phyloP scores from a whole-genome alignment of 345 rosid genomes.

The Psidium guajava region DNA sequence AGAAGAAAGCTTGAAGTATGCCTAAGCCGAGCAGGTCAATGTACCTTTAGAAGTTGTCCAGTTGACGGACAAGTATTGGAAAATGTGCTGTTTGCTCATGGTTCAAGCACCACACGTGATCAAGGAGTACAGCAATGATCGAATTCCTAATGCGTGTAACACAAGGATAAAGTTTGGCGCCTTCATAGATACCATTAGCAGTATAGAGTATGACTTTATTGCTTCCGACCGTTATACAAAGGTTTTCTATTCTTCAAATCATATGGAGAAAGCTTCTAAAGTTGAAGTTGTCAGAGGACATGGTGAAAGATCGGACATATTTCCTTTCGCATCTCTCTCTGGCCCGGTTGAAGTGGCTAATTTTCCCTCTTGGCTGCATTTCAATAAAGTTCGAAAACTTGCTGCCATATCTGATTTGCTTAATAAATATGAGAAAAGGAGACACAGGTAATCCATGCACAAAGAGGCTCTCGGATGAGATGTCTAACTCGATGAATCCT shows the following conservation, averaged over 20 bases:
- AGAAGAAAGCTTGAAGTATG: too few relatives aligned
- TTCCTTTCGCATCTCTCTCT: slow-evolving; percentile 93
- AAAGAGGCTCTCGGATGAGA: too few relatives aligned
- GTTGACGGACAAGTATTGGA: slow-evolving; percentile 90
- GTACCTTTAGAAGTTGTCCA: slow-evolving; percentile 86
- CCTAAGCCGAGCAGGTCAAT: slow-evolving; percentile 74
- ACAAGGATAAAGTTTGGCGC: slow-evolving; percentile 93
- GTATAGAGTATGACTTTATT: slow-evolving; percentile 55
- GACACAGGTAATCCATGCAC: too few relatives aligned
- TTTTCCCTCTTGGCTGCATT: slow-evolving; percentile 78
- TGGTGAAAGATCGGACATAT: slow-evolving; percentile 92
- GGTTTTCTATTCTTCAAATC: slow-evolving; percentile 50
- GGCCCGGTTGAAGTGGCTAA: slow-evolving; percentile 54
- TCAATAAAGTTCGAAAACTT: slow-evolving; percentile 63
- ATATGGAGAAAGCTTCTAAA: slow-evolving; percentile 39
- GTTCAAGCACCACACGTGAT: slow-evolving; percentile 77
- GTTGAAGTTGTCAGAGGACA: slow-evolving; percentile 65
- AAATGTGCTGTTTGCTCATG: slow-evolving; percentile 26
- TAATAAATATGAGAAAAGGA: too few relatives aligned
- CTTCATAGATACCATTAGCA: slow-evolving; percentile 72
- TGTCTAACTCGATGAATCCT: too few relatives aligned
- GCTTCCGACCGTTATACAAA: slow-evolving; percentile 91
- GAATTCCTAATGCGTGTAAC: slow-evolving; percentile 88
- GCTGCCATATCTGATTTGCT: slow-evolving; percentile 65
- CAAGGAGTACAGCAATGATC: slow-evolving; percentile 72